phyloP scores from a whole-genome alignment of 169 alveolate species.

The Plasmodium falciparum region DNA sequence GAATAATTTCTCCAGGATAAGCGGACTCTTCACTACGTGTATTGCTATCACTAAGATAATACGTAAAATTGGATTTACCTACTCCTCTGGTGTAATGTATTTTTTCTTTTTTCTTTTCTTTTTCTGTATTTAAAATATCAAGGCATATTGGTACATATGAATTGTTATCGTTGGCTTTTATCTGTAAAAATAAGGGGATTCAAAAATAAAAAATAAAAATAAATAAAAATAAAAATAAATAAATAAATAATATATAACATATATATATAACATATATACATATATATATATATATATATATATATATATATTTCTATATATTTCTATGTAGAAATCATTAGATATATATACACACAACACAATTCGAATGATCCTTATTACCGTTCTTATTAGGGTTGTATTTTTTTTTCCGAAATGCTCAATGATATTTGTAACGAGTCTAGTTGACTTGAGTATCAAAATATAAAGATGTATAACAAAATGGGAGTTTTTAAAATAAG shows the following conservation, averaged over 20 bases:
- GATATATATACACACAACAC: too few species aligned
- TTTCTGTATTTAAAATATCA: constrained; percentile 40
- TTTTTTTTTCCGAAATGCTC: constrained; percentile 65
- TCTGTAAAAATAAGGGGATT: not conserved
- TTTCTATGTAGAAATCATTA: too few species aligned
- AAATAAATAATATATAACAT: not conserved
- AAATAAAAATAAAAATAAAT: not conserved
- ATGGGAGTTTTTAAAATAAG: constrained; percentile 30
- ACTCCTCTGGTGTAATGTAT: constrained; percentile 45
- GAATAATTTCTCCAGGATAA: constrained; percentile 24
- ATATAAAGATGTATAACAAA: constrained; percentile 55
- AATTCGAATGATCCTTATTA: not conserved
- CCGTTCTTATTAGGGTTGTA: constrained; percentile 61
- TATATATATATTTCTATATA: too few species aligned
- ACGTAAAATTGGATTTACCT: not conserved
- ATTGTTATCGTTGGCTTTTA: not conserved
- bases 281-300: too few species aligned
- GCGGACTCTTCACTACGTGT: constrained; percentile 21
- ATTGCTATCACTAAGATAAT: constrained; percentile 31
- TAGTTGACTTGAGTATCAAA: constrained; percentile 26
- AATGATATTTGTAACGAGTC: constrained; percentile 54
- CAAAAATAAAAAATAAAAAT: not conserved
- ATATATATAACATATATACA: not conserved
- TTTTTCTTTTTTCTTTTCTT: constrained; percentile 65
- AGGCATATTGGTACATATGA: constrained; percentile 72